Percentiles rank a stretch among this genome's conserved stretches.
These are phyloP conservation scores for Blastobotrys parvus DNA, from an alignment of 805 yeast genomes.

Conservation along the genomic window DNA sequence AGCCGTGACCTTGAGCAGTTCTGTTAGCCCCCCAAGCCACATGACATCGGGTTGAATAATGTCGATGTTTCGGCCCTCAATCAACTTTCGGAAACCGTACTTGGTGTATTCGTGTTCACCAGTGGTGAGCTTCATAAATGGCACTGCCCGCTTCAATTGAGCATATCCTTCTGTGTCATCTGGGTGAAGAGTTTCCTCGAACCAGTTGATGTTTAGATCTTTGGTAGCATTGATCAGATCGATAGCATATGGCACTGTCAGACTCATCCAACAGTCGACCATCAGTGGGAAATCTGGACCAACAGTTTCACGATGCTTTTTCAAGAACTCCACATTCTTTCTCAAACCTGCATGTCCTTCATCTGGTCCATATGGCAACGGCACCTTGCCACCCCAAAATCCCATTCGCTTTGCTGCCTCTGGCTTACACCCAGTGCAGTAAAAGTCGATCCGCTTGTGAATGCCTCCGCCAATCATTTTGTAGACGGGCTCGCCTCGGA, in stretches of 20 bases:
- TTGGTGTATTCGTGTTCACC: slow-evolving; percentile 47
- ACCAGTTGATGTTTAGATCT: slow-evolving; percentile 44
- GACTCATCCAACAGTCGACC: slow-evolving; percentile 48
- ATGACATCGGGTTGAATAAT: slow-evolving; percentile 45
- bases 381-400: slow-evolving; percentile 47
- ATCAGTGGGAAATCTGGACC: slow-evolving; percentile 47
- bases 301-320: slow-evolving; percentile 36
- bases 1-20: slow-evolving; percentile 37
- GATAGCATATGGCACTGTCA: slow-evolving; percentile 41
- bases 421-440: slow-evolving; percentile 43
- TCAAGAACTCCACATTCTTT: slow-evolving; percentile 39
- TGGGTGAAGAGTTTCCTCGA: slow-evolving; percentile 44
- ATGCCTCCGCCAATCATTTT: slow-evolving; percentile 46
- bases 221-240: slow-evolving; percentile 36
- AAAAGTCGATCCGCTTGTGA: slow-evolving; percentile 37
- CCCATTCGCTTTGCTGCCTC: slow-evolving; percentile 42
- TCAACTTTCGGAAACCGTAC: slow-evolving; percentile 43
- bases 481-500: slow-evolving; percentile 44
- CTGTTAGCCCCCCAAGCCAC: slow-evolving; percentile 49
- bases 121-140: slow-evolving; percentile 41
- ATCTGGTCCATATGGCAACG: slow-evolving; percentile 43
- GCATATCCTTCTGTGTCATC: slow-evolving; percentile 44
- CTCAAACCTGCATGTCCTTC: slow-evolving; percentile 41
- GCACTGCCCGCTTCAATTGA: slow-evolving; percentile 38
- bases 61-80: slow-evolving; percentile 41